A percentile compares a stretch with the other conserved stretches of the same genome.
phyloP scores from a whole-genome alignment of 2,329 filamentous ascomycete genomes.

The Erysiphe neolycopersici region DNA sequence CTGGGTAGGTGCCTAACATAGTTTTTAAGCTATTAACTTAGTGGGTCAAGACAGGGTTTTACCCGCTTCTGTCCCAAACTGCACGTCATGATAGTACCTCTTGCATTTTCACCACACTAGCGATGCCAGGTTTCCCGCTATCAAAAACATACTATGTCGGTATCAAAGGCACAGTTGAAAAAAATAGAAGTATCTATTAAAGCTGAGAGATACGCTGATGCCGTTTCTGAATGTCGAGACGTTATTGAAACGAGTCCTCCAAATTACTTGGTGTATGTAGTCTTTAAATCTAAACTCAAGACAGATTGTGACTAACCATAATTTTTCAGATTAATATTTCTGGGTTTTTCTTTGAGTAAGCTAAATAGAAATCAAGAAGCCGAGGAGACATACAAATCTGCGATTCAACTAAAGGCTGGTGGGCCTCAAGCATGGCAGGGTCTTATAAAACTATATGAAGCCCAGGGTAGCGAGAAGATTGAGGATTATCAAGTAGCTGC shows the following conservation, averaged over 20 bases:
- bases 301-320: slow-evolving; percentile 1
- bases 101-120: background rate
- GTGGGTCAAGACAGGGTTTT: too few species aligned
- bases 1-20: too few species aligned
- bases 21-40: too few species aligned
- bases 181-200: slow-evolving; percentile 55
- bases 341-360: slow-evolving; percentile 66
- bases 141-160: slow-evolving; percentile 9
- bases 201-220: slow-evolving; percentile 53
- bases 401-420: slow-evolving; percentile 40
- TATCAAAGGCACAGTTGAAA: slow-evolving; percentile 48
- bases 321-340: slow-evolving; percentile 41
- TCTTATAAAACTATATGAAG: slow-evolving; percentile 62
- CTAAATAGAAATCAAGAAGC: slow-evolving; percentile 43
- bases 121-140: background rate
- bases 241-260: slow-evolving; percentile 45
- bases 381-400: slow-evolving; percentile 48
- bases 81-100: too few species aligned
- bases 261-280: slow-evolving; percentile 52
- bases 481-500: slow-evolving; percentile 49
- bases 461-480: slow-evolving; percentile 40
- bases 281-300: background rate
- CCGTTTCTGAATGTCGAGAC: slow-evolving; percentile 37
- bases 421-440: slow-evolving; percentile 84
- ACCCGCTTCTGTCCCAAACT: too few species aligned